A percentile compares a stretch with the other conserved stretches of the same genome.
Evolutionary conservation across 768 basidiomycete genomes (phyloP).

Genomic region (Tylopilus vinaceipallidus): DNA sequence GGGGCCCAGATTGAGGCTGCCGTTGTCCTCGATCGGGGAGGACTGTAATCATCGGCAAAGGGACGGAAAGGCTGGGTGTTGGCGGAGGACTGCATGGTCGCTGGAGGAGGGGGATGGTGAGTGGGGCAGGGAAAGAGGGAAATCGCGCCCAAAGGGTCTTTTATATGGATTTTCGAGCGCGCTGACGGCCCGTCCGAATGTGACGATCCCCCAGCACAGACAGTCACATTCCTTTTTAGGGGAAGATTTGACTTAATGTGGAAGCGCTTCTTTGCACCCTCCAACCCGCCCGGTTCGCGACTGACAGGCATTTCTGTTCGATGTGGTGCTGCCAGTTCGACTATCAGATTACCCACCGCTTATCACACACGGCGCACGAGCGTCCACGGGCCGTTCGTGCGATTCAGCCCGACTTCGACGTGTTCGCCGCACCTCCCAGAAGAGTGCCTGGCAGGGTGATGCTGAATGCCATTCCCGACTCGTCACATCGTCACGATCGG

Average conservation of each 20-base stretch:
- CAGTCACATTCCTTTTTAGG: constrained; percentile 34
- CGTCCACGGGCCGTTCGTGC: neutral
- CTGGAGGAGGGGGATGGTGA: constrained; percentile 36
- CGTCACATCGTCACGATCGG: constrained; percentile 25
- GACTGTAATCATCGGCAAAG: constrained; percentile 40
- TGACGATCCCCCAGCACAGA: constrained; percentile 31
- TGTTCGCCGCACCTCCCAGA: neutral
- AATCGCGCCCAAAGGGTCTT: constrained; percentile 19
- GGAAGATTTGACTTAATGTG: constrained; percentile 28
- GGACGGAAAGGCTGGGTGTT: constrained; percentile 29
- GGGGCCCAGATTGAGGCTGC: constrained; percentile 80
- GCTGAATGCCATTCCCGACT: constrained; percentile 17
- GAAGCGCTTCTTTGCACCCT: constrained; percentile 32
- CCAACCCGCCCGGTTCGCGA: constrained; percentile 18
- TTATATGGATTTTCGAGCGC: constrained; percentile 36
- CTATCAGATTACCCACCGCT: constrained; percentile 23
- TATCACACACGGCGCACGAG: too few species aligned
- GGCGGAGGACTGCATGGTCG: constrained; percentile 28
- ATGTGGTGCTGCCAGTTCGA: constrained; percentile 20
- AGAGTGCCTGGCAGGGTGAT: neutral
- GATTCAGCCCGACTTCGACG: neutral
- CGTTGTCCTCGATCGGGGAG: constrained; percentile 39
- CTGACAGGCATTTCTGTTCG: constrained; percentile 28
- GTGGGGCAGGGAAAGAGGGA: constrained; percentile 40
- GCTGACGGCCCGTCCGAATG: constrained; percentile 21